Evolutionary conservation across 768 basidiomycete species (phyloP), one percentile per base, ranked within the genome.

Genomic region (Phaffia tasmanica): DNA sequence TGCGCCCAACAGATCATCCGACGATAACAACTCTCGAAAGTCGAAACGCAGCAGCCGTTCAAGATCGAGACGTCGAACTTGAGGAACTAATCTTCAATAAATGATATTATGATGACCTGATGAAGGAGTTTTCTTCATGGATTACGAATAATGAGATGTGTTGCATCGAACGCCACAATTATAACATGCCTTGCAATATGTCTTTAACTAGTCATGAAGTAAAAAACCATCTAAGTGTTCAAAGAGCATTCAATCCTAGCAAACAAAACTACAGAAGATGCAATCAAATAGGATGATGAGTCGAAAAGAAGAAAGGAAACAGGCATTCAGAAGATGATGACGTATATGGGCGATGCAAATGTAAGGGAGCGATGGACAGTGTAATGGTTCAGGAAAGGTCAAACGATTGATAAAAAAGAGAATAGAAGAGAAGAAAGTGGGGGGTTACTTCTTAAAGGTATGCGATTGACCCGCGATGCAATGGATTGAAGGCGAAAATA

Each of bases 381-480:
- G 35, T 42, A 42, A 42, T 42, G 35, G 35, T 4, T 42, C 4
- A 42, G 35, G 11, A 42, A 57, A n/a, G 14, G 25, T 57, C 25
- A 57, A 27, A 57, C 25, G 3, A 27, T n/a, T 7, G 25, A 27
- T 19, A 57, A 57, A 32, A 27, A 23, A 32, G 32, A 57, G 25
- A 57, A 42, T 11, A 29, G 18, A 57, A 27, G 18, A 27, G 16
- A 54, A 5, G 16, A n/a, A 18, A 18, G 16, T n/a, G 56, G 25
- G 16, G 56, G 56, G 19, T 57, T 59, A 60, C 16, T 25, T 11
- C 27, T 29, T 53, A 19, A 56, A 53, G 50, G 54, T 51, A 58
- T 63, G 56, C 21, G 42, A 3, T 23, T 57, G 30, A 9, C 53
- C 29, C n/a, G 57, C 11, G 8, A 63, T n/a, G 19, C 23, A 18